phyloP scores from a whole-genome alignment of 1,139 yeast species.

The Kluyveromyces sp. region DNA sequence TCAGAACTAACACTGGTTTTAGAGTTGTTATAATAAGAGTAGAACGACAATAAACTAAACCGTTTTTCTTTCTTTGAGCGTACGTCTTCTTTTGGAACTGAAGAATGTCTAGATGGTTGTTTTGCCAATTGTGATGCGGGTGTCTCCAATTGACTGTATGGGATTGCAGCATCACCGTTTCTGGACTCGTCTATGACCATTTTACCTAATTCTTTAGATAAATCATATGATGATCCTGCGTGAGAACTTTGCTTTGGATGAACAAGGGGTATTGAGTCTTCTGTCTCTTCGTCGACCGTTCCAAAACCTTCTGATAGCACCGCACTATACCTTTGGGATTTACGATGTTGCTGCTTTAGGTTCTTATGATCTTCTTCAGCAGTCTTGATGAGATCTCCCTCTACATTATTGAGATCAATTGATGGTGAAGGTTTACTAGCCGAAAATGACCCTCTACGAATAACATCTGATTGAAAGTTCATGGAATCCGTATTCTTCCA shows the following conservation, averaged over 20 bases:
- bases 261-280: slow-evolving; percentile 1
- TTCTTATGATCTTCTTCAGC: slow-evolving; percentile 11
- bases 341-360: slow-evolving; percentile 11
- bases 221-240: background rate
- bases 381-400: slow-evolving; percentile 31
- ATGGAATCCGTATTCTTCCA: background rate
- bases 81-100: background rate
- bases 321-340: slow-evolving; percentile 15
- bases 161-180: background rate
- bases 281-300: slow-evolving; percentile 14
- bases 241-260: background rate
- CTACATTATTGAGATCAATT: slow-evolving; percentile 29
- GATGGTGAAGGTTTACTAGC: slow-evolving; percentile 26
- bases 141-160: background rate
- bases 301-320: slow-evolving; percentile 13
- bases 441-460: slow-evolving; percentile 19
- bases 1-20: slow-evolving; percentile 18
- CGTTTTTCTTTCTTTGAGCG: slow-evolving; percentile 12
- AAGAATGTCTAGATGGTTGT: background rate
- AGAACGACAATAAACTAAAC: slow-evolving; percentile 24
- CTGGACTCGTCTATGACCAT: background rate
- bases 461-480: slow-evolving; percentile 17
- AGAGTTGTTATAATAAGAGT: slow-evolving; percentile 19
- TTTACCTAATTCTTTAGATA: background rate
- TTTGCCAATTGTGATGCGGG: background rate